These are phyloP conservation scores for Raddia guianensis DNA, from an alignment of 176 grass and related monocot species.

Conservation along the genomic window DNA sequence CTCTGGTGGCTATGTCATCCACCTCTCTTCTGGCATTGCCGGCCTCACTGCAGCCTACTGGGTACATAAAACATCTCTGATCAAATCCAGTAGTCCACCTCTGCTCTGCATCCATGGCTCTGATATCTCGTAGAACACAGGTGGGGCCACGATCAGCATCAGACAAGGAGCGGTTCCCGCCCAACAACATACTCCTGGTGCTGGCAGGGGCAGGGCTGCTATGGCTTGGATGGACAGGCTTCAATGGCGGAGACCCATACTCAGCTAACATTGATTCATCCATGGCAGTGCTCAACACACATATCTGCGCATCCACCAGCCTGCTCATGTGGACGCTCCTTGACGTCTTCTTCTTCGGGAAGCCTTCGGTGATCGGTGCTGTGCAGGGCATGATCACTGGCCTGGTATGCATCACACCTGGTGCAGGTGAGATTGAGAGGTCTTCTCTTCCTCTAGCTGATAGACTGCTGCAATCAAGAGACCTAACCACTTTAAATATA, in stretches of 20 bases:
- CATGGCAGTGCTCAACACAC: conserved; percentile 66
- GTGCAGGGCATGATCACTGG: conserved; percentile 85
- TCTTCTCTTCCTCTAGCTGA: conserved; percentile 30
- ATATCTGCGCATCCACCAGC: conserved; percentile 68
- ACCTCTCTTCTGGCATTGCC: conserved; percentile 62
- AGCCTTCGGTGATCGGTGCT: conserved; percentile 66
- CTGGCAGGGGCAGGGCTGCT: conserved; percentile 64
- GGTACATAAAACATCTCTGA: conserved; percentile 40
- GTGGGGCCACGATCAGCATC: conserved; percentile 56
- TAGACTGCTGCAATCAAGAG: not conserved
- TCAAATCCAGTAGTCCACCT: not conserved
- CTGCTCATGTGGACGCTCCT: conserved; percentile 72
- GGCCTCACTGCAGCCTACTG: conserved; percentile 75
- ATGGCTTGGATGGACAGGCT: conserved; percentile 77
- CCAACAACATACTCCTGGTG: conserved; percentile 74
- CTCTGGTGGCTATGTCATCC: conserved; percentile 73
- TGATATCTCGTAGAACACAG: conserved; percentile 34
- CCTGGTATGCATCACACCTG: conserved; percentile 81
- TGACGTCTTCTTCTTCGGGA: conserved; percentile 73
- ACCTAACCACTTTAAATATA: conserved; percentile 10
- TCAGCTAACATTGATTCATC: conserved; percentile 60
- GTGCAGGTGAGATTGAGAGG: conserved; percentile 50
- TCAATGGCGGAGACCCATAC: conserved; percentile 70
- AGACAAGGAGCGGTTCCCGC: conserved; percentile 68
- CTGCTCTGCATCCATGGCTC: conserved; percentile 11